These are phyloP conservation scores for Chlorella sp. DNA, from an alignment of 139 green algal species.

Conservation along the genomic window DNA sequence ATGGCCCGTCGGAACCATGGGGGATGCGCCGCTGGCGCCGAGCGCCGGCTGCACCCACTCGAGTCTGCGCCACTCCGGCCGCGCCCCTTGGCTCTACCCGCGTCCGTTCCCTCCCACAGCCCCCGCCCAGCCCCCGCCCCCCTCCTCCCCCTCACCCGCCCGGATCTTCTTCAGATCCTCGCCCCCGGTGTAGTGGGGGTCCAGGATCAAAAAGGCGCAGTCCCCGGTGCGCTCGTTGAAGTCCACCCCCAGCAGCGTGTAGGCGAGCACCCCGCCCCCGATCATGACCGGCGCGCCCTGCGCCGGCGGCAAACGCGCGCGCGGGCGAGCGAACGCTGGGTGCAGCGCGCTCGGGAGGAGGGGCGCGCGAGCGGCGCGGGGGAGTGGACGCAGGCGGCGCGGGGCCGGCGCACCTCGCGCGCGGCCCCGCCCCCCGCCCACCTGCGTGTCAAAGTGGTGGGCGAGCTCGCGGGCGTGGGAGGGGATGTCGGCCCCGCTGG, in stretches of 20 bases:
- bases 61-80: too few relatives aligned
- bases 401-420: too few relatives aligned
- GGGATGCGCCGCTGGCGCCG: too few relatives aligned
- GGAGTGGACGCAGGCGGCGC: too few relatives aligned
- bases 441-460: slow-evolving; percentile 82
- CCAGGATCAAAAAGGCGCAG: slow-evolving; percentile 92
- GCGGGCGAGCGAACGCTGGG: background rate
- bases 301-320: too few relatives aligned
- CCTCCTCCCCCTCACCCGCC: slow-evolving; percentile 6
- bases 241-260: slow-evolving; percentile 93
- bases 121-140: too few relatives aligned
- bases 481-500: slow-evolving; percentile 79
- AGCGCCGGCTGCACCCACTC: too few relatives aligned
- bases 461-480: slow-evolving; percentile 77
- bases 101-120: too few relatives aligned
- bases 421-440: too few relatives aligned
- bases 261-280: slow-evolving; percentile 93
- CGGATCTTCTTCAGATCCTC: slow-evolving; percentile 76
- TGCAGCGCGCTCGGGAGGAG: background rate
- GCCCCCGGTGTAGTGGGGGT: slow-evolving; percentile 93
- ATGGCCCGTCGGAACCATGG: too few relatives aligned
- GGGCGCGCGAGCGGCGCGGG: too few relatives aligned
- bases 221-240: slow-evolving; percentile 86
- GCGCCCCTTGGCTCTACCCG: too few relatives aligned
- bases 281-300: slow-evolving; percentile 91